Conservation (phyloP, 441 rosid species). For the Erysimum cheiri region DNA sequence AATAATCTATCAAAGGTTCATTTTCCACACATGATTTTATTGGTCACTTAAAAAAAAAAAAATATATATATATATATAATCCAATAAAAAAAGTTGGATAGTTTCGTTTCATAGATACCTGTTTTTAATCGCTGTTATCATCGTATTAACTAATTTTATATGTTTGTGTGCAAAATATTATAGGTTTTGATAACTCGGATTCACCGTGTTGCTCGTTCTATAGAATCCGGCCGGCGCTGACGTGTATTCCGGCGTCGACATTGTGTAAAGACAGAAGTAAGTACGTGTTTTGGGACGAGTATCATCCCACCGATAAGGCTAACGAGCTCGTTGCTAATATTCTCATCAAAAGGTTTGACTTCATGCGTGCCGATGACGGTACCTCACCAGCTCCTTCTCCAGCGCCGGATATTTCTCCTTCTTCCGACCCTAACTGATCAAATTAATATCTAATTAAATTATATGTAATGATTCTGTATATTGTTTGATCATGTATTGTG, state of each 20-base stretch:
- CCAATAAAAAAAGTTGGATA: not conserved
- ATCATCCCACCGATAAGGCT: constrained; percentile 86
- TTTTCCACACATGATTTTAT: not conserved
- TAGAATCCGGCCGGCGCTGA: constrained; percentile 79
- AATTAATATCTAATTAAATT: not conserved
- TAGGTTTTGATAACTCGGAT: constrained; percentile 80
- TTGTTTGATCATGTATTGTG: constrained; percentile 32
- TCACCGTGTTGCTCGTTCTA: constrained; percentile 94
- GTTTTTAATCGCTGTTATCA: not conserved
- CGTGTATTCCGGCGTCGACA: constrained; percentile 81
- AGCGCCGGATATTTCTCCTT: constrained; percentile 54
- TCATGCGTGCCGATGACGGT: constrained; percentile 44
- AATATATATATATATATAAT: no score
- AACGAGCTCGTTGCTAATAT: constrained; percentile 80
- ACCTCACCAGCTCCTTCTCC: constrained; percentile 54
- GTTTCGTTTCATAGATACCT: not conserved
- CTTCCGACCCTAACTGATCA: constrained; percentile 35
- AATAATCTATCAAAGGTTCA: not conserved
- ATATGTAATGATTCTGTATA: constrained; percentile 22
- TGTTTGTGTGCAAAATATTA: constrained; percentile 23
- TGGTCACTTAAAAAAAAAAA: no score
- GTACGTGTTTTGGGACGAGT: constrained; percentile 96
- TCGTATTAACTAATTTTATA: not conserved
- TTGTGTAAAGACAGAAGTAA: constrained; percentile 87
- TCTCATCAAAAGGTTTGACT: constrained; percentile 73